phyloP scores from a whole-genome alignment of 179 eudicot species.

The Sideroxylon spinosum region DNA sequence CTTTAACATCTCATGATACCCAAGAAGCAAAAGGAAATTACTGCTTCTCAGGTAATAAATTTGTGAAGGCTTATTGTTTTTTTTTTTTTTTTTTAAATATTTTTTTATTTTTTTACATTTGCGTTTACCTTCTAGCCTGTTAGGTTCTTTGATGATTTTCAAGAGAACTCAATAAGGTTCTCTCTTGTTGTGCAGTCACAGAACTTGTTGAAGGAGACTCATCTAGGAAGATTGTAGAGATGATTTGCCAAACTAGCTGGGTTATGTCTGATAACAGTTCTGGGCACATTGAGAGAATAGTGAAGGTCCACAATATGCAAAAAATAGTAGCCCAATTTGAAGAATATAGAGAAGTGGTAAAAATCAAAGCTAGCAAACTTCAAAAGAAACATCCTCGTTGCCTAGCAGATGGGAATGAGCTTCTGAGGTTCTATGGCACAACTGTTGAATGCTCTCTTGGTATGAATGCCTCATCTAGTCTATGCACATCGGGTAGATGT shows the following conservation, averaged over 20 bases:
- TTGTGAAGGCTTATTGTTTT: no score
- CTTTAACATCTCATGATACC: no score
- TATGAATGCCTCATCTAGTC: constrained; percentile 38
- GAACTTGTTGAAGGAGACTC: constrained; percentile 61
- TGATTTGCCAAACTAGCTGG: constrained; percentile 51
- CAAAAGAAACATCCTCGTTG: constrained; percentile 61
- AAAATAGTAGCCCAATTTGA: constrained; percentile 59
- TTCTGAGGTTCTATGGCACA: constrained; percentile 62
- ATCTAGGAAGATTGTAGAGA: constrained; percentile 56
- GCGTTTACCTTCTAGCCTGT: neutral
- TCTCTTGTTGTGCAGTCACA: constrained; percentile 37
- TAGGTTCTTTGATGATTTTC: neutral
- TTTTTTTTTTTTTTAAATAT: no score
- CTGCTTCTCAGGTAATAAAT: no score
- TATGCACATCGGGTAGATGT: constrained; percentile 50
- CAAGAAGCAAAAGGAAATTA: no score
- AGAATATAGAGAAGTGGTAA: constrained; percentile 59
- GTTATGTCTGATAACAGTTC: constrained; percentile 19
- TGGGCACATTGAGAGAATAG: constrained; percentile 35
- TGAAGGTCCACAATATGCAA: constrained; percentile 67
- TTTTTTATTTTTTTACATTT: no score
- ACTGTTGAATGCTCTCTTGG: constrained; percentile 55
- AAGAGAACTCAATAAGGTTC: no score
- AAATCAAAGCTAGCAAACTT: constrained; percentile 51
- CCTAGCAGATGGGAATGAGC: constrained; percentile 75